Percentiles rank a stretch among this genome's conserved stretches.
These are phyloP conservation scores for Keithomyces neogunnii DNA, from an alignment of 2,329 filamentous ascomycete species.

Conservation along the genomic window DNA sequence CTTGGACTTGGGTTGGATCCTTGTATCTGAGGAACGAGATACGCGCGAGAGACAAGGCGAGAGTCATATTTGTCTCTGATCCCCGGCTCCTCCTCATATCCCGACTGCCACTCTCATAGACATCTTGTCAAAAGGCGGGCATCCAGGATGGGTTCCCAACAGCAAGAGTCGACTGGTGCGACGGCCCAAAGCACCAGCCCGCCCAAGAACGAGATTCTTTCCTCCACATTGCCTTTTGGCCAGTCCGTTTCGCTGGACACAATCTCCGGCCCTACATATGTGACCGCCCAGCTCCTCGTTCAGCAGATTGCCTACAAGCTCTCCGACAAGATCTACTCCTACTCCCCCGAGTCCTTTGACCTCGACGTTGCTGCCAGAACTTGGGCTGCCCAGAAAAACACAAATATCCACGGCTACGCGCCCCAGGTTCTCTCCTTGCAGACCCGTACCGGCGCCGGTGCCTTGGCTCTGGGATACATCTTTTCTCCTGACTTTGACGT, in stretches of 20 bases:
- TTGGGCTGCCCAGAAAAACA: constrained; percentile 63
- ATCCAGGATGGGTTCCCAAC: constrained; percentile 24
- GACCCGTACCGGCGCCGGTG: constrained; percentile 80
- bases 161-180: constrained; percentile 27
- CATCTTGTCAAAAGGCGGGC: neutral
- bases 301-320: constrained; percentile 94
- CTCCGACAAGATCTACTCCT: constrained; percentile 95
- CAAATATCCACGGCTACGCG: constrained; percentile 74
- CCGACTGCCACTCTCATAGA: neutral
- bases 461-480: constrained; percentile 89
- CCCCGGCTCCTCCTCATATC: neutral
- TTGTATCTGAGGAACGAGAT: neutral
- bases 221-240: constrained; percentile 49
- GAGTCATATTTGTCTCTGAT: neutral
- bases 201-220: constrained; percentile 29
- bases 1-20: neutral
- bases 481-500: constrained; percentile 96
- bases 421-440: constrained; percentile 75
- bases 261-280: constrained; percentile 82
- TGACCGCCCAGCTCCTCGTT: constrained; percentile 85
- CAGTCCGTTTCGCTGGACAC: constrained; percentile 44
- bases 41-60: neutral
- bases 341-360: constrained; percentile 89
- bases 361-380: constrained; percentile 73
- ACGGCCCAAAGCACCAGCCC: constrained; percentile 16